These are phyloP conservation scores for Wickerhamomyces chambardii DNA, from an alignment of 805 yeast genomes.

Conservation along the genomic window DNA sequence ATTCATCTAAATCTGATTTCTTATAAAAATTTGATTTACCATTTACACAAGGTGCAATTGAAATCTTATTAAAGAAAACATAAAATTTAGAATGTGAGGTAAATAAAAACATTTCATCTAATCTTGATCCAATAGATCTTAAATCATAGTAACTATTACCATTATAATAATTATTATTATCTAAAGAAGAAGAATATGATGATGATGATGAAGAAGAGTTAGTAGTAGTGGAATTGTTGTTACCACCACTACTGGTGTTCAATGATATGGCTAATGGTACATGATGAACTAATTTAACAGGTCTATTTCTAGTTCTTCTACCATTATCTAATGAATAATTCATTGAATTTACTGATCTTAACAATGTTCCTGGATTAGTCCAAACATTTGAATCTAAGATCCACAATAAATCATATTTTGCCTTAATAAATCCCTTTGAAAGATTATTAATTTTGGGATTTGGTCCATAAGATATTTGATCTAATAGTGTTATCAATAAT, in stretches of 20 bases:
- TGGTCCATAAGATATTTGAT: conserved; percentile 55
- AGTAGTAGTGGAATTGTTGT: too few species aligned
- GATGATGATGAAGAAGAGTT: too few species aligned
- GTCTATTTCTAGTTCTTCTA: conserved; percentile 17
- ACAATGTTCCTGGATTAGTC: conserved; percentile 57
- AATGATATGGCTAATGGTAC: conserved; percentile 57
- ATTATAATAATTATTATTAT: too few species aligned
- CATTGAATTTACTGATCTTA: conserved; percentile 50
- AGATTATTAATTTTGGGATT: conserved; percentile 86
- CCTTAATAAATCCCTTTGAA: conserved; percentile 66
- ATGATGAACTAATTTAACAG: conserved; percentile 72
- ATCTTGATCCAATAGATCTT: conserved; percentile 45
- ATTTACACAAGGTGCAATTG: conserved; percentile 83
- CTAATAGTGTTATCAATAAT: conserved; percentile 40
- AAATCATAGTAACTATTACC: too few species aligned
- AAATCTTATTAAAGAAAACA: conserved; percentile 62
- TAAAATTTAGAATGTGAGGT: conserved; percentile 85
- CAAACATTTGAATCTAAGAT: conserved; percentile 81
- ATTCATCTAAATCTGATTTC: conserved; percentile 49
- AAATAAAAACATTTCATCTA: conserved; percentile 80
- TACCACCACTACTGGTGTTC: too few species aligned
- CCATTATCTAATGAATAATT: conserved; percentile 46
- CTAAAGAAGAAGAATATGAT: too few species aligned
- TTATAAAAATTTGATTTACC: conserved; percentile 82
- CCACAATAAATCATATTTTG: conserved; percentile 74